Percentiles rank a stretch among this genome's conserved stretches.
Conservation (phyloP, 1,139 yeast genomes). For the Kodamaea alishanica region DNA sequence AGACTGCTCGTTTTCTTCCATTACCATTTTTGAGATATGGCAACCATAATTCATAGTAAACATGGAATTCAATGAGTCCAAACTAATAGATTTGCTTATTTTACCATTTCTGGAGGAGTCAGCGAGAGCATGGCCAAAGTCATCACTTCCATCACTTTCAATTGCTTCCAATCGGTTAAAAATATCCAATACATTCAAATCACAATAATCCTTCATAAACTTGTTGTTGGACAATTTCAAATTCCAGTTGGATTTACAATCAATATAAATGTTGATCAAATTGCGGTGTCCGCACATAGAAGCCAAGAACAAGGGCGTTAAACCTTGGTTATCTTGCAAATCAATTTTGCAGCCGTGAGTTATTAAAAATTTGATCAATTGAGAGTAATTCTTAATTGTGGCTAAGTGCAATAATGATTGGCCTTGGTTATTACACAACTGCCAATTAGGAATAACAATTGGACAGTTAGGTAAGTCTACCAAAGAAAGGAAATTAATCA, state of each 20-base stretch:
- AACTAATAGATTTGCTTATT: conserved; percentile 27
- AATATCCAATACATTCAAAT: conserved; percentile 61
- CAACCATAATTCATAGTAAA: conserved; percentile 38
- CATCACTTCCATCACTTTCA: conserved; percentile 13
- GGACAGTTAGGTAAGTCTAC: conserved; percentile 63
- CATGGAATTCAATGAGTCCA: conserved; percentile 42
- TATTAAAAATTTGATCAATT: conserved; percentile 59
- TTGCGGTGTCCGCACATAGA: conserved; percentile 69
- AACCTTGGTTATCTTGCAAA: conserved; percentile 71
- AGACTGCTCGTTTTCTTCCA: conserved; percentile 16
- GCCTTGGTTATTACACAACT: conserved; percentile 74
- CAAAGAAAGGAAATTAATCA: conserved; percentile 62
- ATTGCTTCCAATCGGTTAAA: conserved; percentile 28
- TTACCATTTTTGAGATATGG: conserved; percentile 43
- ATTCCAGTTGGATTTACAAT: conserved; percentile 62
- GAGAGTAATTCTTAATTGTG: conserved; percentile 64
- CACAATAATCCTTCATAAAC: conserved; percentile 52
- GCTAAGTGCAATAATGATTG: conserved; percentile 87
- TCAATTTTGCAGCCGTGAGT: conserved; percentile 81
- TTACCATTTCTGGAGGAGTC: conserved; percentile 14
- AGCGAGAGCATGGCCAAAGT: conserved; percentile 10
- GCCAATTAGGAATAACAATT: conserved; percentile 68
- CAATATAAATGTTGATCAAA: conserved; percentile 53
- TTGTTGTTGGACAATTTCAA: conserved; percentile 57
- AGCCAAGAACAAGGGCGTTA: conserved; percentile 85